These are phyloP conservation scores for Elaeagnus macrophylla DNA, from an alignment of 306 rosid species.

Conservation along the genomic window DNA sequence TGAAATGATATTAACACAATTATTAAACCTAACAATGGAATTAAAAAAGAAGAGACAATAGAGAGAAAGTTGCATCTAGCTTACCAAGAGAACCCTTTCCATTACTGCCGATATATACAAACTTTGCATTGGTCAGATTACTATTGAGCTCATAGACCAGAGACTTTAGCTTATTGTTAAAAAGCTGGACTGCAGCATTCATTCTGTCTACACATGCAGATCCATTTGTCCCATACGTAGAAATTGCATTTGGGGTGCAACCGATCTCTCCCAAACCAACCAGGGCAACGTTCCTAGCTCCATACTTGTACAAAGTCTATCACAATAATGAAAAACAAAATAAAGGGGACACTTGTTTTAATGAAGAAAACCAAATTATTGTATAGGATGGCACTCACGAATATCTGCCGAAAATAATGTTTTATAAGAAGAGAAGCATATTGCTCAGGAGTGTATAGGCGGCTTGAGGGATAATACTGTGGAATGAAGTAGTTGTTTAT, in stretches of 20 bases:
- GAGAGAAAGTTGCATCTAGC: too few species aligned
- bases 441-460: neutral
- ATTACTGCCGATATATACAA: too few species aligned
- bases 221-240: neutral
- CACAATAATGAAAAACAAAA: neutral
- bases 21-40: too few species aligned
- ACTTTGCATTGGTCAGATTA: neutral
- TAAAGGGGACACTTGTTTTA: neutral
- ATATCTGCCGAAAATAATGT: constrained; percentile 3
- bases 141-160: neutral
- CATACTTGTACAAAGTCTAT: constrained; percentile 4
- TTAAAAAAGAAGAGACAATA: too few species aligned
- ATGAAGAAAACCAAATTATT: neutral
- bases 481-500: constrained; percentile 21
- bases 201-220: neutral
- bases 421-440: constrained; percentile 11
- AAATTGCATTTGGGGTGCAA: neutral
- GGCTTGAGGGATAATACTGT: constrained; percentile 9
- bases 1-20: too few species aligned
- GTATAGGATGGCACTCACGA: neutral
- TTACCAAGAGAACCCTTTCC: too few species aligned
- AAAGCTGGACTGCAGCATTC: neutral
- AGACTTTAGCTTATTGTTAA: neutral
- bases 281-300: neutral
- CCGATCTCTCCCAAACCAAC: neutral